Evolutionary conservation across 164 flowering plant genomes (phyloP).

Genomic region (Dillenia suffruticosa): DNA sequence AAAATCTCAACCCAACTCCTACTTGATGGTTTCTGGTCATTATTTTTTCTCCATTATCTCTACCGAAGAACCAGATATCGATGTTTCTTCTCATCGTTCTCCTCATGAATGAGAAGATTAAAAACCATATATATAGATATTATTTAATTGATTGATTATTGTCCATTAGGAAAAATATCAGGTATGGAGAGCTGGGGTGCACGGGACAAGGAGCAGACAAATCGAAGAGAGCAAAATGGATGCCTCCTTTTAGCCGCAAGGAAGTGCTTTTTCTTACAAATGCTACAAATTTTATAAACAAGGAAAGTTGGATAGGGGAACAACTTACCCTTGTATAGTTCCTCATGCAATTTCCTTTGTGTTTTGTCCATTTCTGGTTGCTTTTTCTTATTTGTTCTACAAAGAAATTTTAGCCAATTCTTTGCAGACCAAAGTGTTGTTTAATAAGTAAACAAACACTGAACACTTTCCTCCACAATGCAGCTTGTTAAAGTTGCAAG

Average conservation of each 20-base stretch:
- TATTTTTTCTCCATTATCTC: not conserved
- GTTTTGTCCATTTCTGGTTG: not conserved
- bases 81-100: not conserved
- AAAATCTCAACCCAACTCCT: not conserved
- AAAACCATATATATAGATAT: too few species aligned
- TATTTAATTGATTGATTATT: not conserved
- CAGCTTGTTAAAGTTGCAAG: too few species aligned
- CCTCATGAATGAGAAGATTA: too few species aligned
- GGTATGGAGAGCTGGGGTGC: not conserved
- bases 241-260: not conserved
- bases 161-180: not conserved
- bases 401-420: too few species aligned
- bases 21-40: not conserved
- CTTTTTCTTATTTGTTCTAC: slow-evolving; percentile 5
- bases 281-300: slow-evolving; percentile 3
- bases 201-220: slow-evolving; percentile 7
- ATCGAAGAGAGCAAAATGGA: slow-evolving; percentile 23
- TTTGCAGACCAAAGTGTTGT: too few species aligned
- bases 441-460: too few species aligned
- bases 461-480: too few species aligned
- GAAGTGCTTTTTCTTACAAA: not conserved
- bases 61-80: not conserved
- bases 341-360: too few species aligned
- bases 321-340: too few species aligned
- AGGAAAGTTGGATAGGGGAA: slow-evolving; percentile 17